Evolutionary conservation across 2,329 filamentous ascomycete genomes (phyloP).

Genomic region (Phialophora tarda): DNA sequence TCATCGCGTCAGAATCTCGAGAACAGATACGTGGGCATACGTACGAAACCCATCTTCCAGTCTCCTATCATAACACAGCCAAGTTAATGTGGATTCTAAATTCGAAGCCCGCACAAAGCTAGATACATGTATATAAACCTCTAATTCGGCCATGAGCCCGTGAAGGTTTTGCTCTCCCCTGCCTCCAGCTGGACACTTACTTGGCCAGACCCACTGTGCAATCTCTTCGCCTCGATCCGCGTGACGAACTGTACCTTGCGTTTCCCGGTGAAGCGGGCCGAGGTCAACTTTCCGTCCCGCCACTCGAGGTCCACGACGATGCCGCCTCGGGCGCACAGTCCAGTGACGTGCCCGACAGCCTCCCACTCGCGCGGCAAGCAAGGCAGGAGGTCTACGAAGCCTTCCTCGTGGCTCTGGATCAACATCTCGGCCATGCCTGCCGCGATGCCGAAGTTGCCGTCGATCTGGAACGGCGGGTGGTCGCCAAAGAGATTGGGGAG

Average conservation of each 20-base stretch:
- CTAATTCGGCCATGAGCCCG: background rate
- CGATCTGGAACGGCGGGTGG: conserved; percentile 57
- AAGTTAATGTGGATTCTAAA: too few relatives aligned
- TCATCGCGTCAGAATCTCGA: too few relatives aligned
- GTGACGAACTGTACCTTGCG: conserved; percentile 8
- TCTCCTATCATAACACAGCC: too few relatives aligned
- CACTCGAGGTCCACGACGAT: conserved; percentile 15
- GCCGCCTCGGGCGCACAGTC: conserved; percentile 15
- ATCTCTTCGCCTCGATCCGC: conserved; percentile 7
- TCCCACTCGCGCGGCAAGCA: conserved; percentile 13
- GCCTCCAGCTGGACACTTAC: background rate
- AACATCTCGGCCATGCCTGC: conserved; percentile 56
- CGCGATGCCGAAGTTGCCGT: conserved; percentile 58
- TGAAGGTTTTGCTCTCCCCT: conserved; percentile 4
- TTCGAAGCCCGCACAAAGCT: too few relatives aligned
- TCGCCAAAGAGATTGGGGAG: conserved; percentile 54
- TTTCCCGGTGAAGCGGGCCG: conserved; percentile 3
- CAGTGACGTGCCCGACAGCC: conserved; percentile 3
- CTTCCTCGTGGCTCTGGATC: conserved; percentile 46
- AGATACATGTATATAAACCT: too few relatives aligned
- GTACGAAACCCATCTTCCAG: too few relatives aligned
- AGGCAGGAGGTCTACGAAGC: conserved; percentile 10
- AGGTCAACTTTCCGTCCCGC: conserved; percentile 5
- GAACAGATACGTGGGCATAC: too few relatives aligned
- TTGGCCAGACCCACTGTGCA: background rate